A percentile compares a stretch with the other conserved stretches of the same genome.
Evolutionary conservation across 371 early-diverging fungal genomes (phyloP).

Genomic region (Mortierella sp.): DNA sequence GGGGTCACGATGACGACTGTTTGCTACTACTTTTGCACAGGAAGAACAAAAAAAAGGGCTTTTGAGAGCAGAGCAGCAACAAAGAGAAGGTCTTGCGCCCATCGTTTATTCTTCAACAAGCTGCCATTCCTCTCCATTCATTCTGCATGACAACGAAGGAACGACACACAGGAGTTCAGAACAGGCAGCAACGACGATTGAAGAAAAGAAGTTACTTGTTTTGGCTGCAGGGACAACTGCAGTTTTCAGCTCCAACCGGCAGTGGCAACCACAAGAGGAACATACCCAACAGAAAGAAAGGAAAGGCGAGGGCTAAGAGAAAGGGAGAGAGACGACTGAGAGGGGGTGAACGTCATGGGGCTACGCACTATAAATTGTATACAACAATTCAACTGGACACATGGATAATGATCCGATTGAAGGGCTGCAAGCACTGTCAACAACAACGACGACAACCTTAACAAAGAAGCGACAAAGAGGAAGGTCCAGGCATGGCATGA

Average conservation of each 20-base stretch:
- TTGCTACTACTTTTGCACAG: neutral
- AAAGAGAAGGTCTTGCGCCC: no score
- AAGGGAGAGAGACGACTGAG: neutral
- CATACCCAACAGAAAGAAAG: conserved; percentile 1
- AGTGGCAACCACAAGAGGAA: neutral
- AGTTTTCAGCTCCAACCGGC: neutral
- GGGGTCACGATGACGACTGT: neutral
- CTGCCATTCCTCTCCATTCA: neutral
- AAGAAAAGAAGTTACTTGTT: neutral
- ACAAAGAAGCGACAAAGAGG: neutral
- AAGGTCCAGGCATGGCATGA: neutral
- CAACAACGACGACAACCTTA: neutral
- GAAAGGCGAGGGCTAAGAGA: neutral
- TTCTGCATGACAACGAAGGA: neutral
- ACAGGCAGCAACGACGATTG: neutral
- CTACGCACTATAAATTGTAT: conserved; percentile 12
- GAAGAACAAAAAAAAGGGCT: neutral
- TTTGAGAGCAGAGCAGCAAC: neutral
- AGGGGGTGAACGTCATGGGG: conserved; percentile 6
- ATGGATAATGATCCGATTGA: conserved; percentile 10
- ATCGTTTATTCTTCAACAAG: neutral
- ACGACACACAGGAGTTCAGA: neutral
- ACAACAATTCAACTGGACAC: neutral
- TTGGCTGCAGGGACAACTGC: conserved; percentile 8
- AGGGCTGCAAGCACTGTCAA: neutral